A percentile compares a stretch with the other conserved stretches of the same genome.
phyloP scores from a whole-genome alignment of 163 green algal genomes.

The Volvox carteri region DNA sequence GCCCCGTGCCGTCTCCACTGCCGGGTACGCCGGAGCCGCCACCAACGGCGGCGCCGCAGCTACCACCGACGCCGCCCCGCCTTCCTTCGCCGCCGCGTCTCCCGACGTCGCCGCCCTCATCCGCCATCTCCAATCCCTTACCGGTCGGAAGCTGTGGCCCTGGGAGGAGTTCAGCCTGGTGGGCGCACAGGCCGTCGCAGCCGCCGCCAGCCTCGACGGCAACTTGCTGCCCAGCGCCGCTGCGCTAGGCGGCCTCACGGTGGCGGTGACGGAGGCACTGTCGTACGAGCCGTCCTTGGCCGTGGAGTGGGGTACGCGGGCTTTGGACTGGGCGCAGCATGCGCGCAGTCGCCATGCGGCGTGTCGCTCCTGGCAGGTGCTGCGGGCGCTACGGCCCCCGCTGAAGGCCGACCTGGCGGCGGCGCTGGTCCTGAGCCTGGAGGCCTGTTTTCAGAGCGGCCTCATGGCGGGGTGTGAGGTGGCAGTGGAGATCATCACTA shows the following conservation, averaged over 20 bases:
- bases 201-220: slow-evolving; percentile 1
- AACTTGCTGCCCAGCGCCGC: slow-evolving; percentile 13
- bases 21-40: background rate
- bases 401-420: slow-evolving; percentile 77
- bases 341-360: slow-evolving; percentile 79
- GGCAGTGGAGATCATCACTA: slow-evolving; percentile 87
- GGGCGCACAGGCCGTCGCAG: slow-evolving; percentile 17
- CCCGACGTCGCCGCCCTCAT: slow-evolving; percentile 32
- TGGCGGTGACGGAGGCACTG: slow-evolving; percentile 35
- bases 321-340: slow-evolving; percentile 88
- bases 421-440: slow-evolving; percentile 81
- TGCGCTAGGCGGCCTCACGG: background rate
- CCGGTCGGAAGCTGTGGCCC: slow-evolving; percentile 80
- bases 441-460: slow-evolving; percentile 76
- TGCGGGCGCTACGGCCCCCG: slow-evolving; percentile 82
- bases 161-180: slow-evolving; percentile 73
- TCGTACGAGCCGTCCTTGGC: slow-evolving; percentile 60
- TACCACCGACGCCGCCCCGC: background rate
- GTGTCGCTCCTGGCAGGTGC: slow-evolving; percentile 80
- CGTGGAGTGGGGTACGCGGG: slow-evolving; percentile 78
- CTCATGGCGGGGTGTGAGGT: slow-evolving; percentile 60
- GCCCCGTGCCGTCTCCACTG: background rate
- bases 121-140: slow-evolving; percentile 79
- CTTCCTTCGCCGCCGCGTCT: background rate
- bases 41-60: background rate